These are phyloP conservation scores for Plasmodium relictum DNA, from an alignment of 169 alveolate species.

Conservation along the genomic window DNA sequence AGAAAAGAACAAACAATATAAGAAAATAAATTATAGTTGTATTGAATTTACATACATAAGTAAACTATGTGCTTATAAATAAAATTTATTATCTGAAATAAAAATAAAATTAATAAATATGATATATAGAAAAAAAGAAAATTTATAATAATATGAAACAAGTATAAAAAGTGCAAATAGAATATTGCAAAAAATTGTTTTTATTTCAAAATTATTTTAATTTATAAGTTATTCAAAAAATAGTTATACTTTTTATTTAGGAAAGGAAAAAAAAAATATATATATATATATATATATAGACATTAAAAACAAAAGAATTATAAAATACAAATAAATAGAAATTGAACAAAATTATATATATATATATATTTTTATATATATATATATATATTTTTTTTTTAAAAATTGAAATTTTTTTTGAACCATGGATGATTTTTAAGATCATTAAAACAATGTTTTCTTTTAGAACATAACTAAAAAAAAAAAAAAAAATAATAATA, in stretches of 20 bases:
- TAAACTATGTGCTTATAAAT: no score
- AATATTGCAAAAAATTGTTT: neutral
- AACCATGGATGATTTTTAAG: slow-evolving; percentile 76
- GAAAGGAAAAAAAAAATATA: no score
- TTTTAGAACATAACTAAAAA: slow-evolving; percentile 67
- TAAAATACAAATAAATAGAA: no score
- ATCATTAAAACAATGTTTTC: slow-evolving; percentile 52
- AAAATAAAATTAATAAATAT: neutral
- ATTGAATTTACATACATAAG: no score
- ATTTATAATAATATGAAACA: neutral
- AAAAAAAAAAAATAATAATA: neutral
- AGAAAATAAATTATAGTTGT: no score
- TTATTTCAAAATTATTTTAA: no score
- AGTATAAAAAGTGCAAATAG: no score
- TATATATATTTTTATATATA: neutral
- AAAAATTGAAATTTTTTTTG: slow-evolving; percentile 63
- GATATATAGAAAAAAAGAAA: slow-evolving; percentile 1
- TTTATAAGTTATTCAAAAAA: no score
- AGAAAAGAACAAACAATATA: neutral
- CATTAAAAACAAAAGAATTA: no score
- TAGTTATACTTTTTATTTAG: no score
- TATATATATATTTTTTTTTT: slow-evolving; percentile 10
- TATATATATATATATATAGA: no score
- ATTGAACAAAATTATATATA: neutral
- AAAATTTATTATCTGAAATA: neutral